Evolutionary conservation across 108 stramenopile species (phyloP).

Genomic region (Parietichytrium sp.): DNA sequence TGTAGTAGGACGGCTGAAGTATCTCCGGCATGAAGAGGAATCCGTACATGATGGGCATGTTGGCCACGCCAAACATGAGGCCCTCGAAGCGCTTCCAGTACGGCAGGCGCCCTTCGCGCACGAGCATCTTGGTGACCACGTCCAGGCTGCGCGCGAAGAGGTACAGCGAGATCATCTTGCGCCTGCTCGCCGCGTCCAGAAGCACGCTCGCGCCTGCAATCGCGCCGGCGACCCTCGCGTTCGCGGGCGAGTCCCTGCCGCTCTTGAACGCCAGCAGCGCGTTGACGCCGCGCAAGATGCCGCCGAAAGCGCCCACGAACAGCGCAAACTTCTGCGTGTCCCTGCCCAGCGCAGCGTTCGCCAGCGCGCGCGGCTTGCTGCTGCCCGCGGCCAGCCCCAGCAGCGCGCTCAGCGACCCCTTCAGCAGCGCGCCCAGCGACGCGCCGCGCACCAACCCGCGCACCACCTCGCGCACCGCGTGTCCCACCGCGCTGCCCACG

Average conservation of each 20-base stretch:
- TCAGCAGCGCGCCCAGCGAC: background rate
- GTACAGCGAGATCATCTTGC: background rate
- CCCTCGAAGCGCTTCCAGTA: background rate
- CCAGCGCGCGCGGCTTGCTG: background rate
- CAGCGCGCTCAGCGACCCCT: background rate
- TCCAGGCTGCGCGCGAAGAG: constrained; percentile 18
- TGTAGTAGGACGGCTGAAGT: constrained; percentile 19
- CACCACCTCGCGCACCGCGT: background rate
- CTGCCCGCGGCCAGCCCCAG: background rate
- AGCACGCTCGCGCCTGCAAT: background rate
- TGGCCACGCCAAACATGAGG: background rate
- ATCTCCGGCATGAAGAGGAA: background rate
- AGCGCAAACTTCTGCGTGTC: background rate
- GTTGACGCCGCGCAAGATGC: constrained; percentile 5
- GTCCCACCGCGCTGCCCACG: background rate
- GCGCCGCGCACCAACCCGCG: background rate
- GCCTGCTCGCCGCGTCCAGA: background rate
- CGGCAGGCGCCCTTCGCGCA: background rate
- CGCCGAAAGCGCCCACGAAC: constrained; percentile 5
- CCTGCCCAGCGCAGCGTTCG: background rate
- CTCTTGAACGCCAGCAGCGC: background rate
- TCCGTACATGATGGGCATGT: constrained; percentile 33
- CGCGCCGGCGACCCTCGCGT: background rate
- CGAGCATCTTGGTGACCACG: background rate
- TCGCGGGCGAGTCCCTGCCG: background rate